Evolutionary conservation across 2,329 filamentous ascomycete species (phyloP).

Genomic region (Fusarium denticulatum): DNA sequence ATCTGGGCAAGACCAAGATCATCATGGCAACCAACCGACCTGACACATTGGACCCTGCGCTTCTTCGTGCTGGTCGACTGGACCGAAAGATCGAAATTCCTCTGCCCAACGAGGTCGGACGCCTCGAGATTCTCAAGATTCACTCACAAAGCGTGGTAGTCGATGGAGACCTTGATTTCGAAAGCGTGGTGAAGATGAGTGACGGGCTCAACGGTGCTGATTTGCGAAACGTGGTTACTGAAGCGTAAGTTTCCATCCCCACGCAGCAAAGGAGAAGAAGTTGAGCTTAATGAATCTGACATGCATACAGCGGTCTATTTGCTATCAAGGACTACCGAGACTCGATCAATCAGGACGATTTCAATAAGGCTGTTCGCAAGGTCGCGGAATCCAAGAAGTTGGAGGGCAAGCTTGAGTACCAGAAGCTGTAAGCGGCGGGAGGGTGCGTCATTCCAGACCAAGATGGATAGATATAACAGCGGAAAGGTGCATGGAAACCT

Average conservation of each 20-base stretch:
- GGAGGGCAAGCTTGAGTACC: constrained; percentile 97
- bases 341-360: constrained; percentile 96
- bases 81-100: constrained; percentile 99
- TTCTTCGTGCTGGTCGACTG: constrained; percentile 90
- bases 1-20: constrained; percentile 99
- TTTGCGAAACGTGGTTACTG: constrained; percentile 96
- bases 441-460: constrained; percentile 13
- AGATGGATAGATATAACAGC: constrained; percentile 17
- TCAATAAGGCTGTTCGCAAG: constrained; percentile 99
- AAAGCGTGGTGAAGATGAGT: constrained; percentile 99
- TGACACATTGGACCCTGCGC: constrained; percentile 91
- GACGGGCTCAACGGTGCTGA: constrained; percentile 98
- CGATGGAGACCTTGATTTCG: constrained; percentile 97
- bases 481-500: constrained; percentile 23
- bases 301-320: constrained; percentile 78
- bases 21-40: constrained; percentile 99
- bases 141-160: constrained; percentile 86
- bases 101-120: constrained; percentile 94
- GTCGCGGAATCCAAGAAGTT: constrained; percentile 97
- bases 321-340: constrained; percentile 99
- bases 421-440: constrained; percentile 77
- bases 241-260: constrained; percentile 79
- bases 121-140: constrained; percentile 98
- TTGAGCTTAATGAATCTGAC: constrained; percentile 33
- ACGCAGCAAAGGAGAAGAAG: neutral